Percentiles rank a stretch among this genome's conserved stretches.
These are phyloP conservation scores for Xanthoconium separans DNA, from an alignment of 1,284 basidiomycete species.

Conservation along the genomic window DNA sequence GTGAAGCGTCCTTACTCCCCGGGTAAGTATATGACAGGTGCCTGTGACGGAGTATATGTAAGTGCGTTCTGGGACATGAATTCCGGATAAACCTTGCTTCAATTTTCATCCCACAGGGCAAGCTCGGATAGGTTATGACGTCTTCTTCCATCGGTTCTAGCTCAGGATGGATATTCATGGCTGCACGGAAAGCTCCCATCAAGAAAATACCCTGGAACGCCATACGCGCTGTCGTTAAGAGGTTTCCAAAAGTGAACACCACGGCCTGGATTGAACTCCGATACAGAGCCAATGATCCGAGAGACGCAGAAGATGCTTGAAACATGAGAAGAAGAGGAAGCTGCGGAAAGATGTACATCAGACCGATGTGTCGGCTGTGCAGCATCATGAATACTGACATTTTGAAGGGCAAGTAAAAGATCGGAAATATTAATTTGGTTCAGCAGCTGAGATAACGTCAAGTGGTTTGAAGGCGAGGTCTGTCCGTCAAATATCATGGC, in stretches of 20 bases:
- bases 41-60: slow-evolving; percentile 36
- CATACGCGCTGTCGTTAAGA: slow-evolving; percentile 62
- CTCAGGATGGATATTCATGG: slow-evolving; percentile 64
- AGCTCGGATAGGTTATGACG: slow-evolving; percentile 44
- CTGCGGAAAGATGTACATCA: slow-evolving; percentile 37
- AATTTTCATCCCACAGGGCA: slow-evolving; percentile 61
- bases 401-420: slow-evolving; percentile 61
- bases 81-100: slow-evolving; percentile 53
- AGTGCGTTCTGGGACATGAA: slow-evolving; percentile 2
- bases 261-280: slow-evolving; percentile 73
- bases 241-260: slow-evolving; percentile 57
- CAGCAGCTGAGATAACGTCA: slow-evolving; percentile 41
- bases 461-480: slow-evolving; percentile 38
- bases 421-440: slow-evolving; percentile 63
- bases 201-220: slow-evolving; percentile 79
- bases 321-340: slow-evolving; percentile 70
- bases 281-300: slow-evolving; percentile 77
- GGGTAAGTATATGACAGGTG: slow-evolving; percentile 77
- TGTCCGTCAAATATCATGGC: slow-evolving; percentile 56
- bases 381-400: slow-evolving; percentile 44
- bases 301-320: slow-evolving; percentile 65
- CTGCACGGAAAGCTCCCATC: slow-evolving; percentile 78
- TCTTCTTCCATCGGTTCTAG: slow-evolving; percentile 59
- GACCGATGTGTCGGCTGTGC: slow-evolving; percentile 8
- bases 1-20: slow-evolving; percentile 59